These are phyloP conservation scores for Trichoderma gamsii DNA, from an alignment of 495 filamentous ascomycete species.

Conservation along the genomic window DNA sequence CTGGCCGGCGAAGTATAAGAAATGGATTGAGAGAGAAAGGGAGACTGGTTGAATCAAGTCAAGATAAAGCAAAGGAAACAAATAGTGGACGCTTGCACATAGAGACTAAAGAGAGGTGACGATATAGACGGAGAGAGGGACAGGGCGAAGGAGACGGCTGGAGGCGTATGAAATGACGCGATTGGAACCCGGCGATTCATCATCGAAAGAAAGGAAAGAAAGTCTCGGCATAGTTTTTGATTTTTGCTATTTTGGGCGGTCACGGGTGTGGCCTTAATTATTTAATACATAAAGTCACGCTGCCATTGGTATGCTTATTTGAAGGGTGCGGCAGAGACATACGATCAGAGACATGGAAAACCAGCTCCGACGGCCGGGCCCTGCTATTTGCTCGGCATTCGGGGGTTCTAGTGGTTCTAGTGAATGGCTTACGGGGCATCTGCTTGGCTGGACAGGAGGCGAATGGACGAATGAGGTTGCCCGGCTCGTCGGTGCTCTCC, in stretches of 20 bases:
- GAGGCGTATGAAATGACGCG: slow-evolving; percentile 8
- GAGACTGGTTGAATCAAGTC: neutral
- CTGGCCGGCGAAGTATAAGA: slow-evolving; percentile 6
- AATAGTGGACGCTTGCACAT: too few relatives aligned
- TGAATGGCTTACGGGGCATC: neutral
- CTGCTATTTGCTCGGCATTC: neutral
- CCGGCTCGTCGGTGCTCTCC: slow-evolving; percentile 5
- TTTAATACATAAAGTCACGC: neutral
- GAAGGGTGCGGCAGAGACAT: neutral
- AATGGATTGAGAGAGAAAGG: neutral
- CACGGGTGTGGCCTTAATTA: slow-evolving; percentile 9
- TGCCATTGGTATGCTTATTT: slow-evolving; percentile 9
- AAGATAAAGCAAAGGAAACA: too few relatives aligned
- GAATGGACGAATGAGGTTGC: neutral
- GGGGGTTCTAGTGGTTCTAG: neutral
- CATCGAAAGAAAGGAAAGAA: neutral
- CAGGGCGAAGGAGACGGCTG: neutral
- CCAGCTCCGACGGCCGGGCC: slow-evolving; percentile 3
- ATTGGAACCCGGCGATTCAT: neutral
- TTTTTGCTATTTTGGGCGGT: neutral
- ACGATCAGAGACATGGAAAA: neutral
- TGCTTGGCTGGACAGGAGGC: neutral
- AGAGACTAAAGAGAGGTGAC: neutral
- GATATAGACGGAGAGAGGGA: neutral
- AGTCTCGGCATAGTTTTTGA: neutral